Conservation (phyloP, 2,329 filamentous ascomycete genomes). For the Chrysoporthe puriensis region DNA sequence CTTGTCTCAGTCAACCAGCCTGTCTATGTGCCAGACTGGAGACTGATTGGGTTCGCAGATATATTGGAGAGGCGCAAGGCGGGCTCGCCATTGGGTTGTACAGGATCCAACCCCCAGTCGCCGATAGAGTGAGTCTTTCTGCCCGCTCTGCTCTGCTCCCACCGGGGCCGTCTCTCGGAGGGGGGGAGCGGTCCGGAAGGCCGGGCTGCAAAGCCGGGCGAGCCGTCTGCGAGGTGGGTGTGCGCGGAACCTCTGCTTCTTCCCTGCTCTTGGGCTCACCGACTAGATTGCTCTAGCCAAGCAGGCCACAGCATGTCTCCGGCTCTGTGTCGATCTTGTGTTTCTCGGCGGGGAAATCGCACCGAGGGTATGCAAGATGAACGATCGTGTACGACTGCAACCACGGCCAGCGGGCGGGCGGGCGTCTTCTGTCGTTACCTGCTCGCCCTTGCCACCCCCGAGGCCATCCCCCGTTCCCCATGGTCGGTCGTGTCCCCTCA, state of each 20-base stretch:
- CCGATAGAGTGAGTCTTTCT: neutral
- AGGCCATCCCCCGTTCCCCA: neutral
- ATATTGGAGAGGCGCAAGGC: constrained; percentile 13
- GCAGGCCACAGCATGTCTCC: constrained; percentile 7
- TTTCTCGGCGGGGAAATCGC: constrained; percentile 19
- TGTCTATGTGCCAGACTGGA: neutral
- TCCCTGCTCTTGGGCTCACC: neutral
- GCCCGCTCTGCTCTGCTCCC: neutral
- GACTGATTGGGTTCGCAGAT: constrained; percentile 20
- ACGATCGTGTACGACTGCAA: constrained; percentile 26
- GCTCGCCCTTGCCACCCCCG: neutral
- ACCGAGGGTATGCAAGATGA: constrained; percentile 25
- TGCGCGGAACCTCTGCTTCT: neutral
- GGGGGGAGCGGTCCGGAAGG: neutral
- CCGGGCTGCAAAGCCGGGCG: neutral
- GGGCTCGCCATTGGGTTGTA: constrained; percentile 6
- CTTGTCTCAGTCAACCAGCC: constrained; percentile 20
- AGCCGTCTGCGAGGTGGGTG: neutral
- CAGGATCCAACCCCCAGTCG: constrained; percentile 1
- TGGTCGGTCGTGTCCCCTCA: neutral
- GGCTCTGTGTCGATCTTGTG: neutral
- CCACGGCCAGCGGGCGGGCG: neutral
- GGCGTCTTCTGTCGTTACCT: too few species aligned
- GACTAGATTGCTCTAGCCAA: constrained; percentile 2
- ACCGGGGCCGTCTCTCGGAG: neutral